phyloP scores from a whole-genome alignment of 2,329 filamentous ascomycete genomes.

The Nemania diffusa region DNA sequence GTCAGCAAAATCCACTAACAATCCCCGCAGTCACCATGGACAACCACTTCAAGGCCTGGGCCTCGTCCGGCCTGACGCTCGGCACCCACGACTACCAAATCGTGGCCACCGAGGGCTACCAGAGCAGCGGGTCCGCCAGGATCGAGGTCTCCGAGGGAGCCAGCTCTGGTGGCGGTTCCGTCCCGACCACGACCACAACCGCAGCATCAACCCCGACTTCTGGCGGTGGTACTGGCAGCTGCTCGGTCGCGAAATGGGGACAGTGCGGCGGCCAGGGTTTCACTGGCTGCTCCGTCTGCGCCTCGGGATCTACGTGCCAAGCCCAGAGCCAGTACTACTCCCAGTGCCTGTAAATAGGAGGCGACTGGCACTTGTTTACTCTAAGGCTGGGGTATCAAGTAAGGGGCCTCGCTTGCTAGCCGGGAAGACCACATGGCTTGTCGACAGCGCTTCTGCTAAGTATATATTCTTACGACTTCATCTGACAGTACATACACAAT shows the following conservation, averaged over 20 bases:
- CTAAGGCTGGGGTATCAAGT: not conserved
- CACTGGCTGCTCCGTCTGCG: constrained; percentile 26
- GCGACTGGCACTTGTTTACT: not conserved
- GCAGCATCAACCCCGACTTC: not conserved
- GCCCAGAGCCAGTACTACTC: constrained; percentile 31
- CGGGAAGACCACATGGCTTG: not conserved
- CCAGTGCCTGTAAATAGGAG: constrained; percentile 23
- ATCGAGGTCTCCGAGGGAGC: constrained; percentile 30
- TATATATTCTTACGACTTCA: constrained; percentile 20
- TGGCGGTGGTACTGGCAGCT: constrained; percentile 14
- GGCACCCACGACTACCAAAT: constrained; percentile 50
- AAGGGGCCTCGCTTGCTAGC: not conserved
- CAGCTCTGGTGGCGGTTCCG: constrained; percentile 14
- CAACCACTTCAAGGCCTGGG: constrained; percentile 50
- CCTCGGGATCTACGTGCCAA: constrained; percentile 26
- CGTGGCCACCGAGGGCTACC: constrained; percentile 51
- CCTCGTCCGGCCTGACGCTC: constrained; percentile 43
- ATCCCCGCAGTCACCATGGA: constrained; percentile 42
- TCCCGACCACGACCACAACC: not conserved
- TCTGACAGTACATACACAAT: constrained; percentile 15
- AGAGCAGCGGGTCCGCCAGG: constrained; percentile 36
- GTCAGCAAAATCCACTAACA: constrained; percentile 1
- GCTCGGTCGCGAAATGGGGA: constrained; percentile 30
- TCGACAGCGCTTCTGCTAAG: constrained; percentile 6
- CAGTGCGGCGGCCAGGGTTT: constrained; percentile 32